Evolutionary conservation across 345 rosid species (phyloP).

Genomic region (Boechera divaricarpa): DNA sequence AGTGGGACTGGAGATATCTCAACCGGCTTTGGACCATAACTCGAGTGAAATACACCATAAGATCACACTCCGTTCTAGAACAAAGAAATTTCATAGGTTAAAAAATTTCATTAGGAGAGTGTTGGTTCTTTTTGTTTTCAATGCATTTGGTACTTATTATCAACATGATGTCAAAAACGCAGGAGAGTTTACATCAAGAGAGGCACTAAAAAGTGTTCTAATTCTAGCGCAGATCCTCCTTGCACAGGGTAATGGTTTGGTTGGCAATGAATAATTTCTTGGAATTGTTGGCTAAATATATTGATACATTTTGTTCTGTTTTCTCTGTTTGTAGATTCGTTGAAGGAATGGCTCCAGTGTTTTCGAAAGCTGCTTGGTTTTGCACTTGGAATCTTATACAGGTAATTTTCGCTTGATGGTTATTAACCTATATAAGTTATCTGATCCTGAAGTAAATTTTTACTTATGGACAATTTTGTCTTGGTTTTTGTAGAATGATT

Average conservation of each 20-base stretch:
- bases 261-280: not conserved
- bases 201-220: slow-evolving; percentile 58
- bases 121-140: not conserved
- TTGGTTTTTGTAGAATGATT: slow-evolving; percentile 72
- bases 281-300: not conserved
- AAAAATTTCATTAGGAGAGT: not conserved
- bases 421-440: too few species aligned
- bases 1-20: slow-evolving; percentile 93
- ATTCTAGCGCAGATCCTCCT: slow-evolving; percentile 87
- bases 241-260: slow-evolving; percentile 79
- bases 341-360: slow-evolving; percentile 99
- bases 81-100: slow-evolving; percentile 76
- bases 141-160: slow-evolving; percentile 19
- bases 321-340: slow-evolving; percentile 66
- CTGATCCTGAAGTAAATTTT: slow-evolving; percentile 38
- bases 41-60: slow-evolving; percentile 93
- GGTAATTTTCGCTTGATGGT: slow-evolving; percentile 46
- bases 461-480: not conserved
- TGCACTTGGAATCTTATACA: slow-evolving; percentile 99
- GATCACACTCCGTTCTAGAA: slow-evolving; percentile 80
- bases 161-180: slow-evolving; percentile 24
- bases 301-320: slow-evolving; percentile 4
- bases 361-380: slow-evolving; percentile 97
- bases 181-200: slow-evolving; percentile 41
- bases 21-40: slow-evolving; percentile 91